Evolutionary conservation across 257 asterid species (phyloP), one percentile per base, ranked within the genome.

Genomic region (Anisodus tanguticus): DNA sequence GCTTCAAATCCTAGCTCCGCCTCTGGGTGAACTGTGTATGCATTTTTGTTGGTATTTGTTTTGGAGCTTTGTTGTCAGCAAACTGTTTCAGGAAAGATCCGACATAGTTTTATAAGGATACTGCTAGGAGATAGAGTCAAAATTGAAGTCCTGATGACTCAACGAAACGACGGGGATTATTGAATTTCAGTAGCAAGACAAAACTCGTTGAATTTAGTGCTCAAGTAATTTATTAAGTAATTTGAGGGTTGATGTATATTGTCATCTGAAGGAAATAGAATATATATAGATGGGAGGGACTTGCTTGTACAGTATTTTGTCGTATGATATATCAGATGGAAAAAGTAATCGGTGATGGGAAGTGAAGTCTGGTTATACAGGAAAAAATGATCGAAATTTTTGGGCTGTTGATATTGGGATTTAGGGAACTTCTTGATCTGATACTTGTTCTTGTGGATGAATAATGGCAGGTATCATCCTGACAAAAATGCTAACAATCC

Each of bases 401-500:
- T 13, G 47, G 15, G 64, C 47, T 7, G 22, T 77, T 7, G 57
- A 43, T 53, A 4, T 53, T 77, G 81, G 63, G 81, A 51, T 31
- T 77, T 53, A 15, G 68, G 13, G 10, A 74, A 49, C 81, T 51
- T 76, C 60, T 51, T 53, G n/a, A 76, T 76, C 22, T 19, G 37
- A 26, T 26, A 76, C 51, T 85, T 69, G 68, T 60, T 26, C 53
- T 55, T 87, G 83, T 82, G 68, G 78, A 83, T 80, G 53, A 83
- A 57, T 81, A 84, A 60, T 70, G 79, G 85, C 93, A 97, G 99
- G 91, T 97, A 97, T 91, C 99, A 97, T 91, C 99, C 99, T 4
- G 99, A 97, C 88, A 97, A 97, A 91, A 95, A 95, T 91, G 98
- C 95, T 58, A 94, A 90, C 87, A 97, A 97, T 89, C 98, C 98